Evolutionary conservation across 176 grass and related monocot species (phyloP), one percentile per base, ranked within the genome.

Genomic region (Urochloa ruziziensis): DNA sequence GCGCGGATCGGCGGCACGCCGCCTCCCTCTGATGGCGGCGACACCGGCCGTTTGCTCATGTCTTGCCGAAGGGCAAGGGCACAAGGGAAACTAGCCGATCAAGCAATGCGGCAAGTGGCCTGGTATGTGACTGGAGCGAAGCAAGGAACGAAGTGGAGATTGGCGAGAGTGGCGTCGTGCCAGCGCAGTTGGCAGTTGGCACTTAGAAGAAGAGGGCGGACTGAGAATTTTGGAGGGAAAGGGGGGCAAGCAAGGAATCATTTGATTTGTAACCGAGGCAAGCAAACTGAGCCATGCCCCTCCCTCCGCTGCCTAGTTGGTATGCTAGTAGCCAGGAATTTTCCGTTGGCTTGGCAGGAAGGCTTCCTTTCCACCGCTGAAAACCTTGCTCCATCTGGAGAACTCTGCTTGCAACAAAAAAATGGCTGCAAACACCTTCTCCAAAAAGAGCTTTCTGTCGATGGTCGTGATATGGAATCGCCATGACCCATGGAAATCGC

Each of bases 231-330:
- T 85, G 63, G 46, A 78, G 77, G 77, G 58, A 77, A 85, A 71
- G 54, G n/a, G 70, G 23, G 47, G 46, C 51, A 85, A 91, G 90
- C 77, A 91, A 91, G 89, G 89, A 84, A 91, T 91, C 84, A 0
- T 83, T 78, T 35, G 75, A 83, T 90, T 60, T 87, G 68, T 87
- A 44, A 87, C 80, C 40, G 7, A 42, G 52, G 11, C 84, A 90
- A 90, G 89, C 89, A 90, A 90, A 87, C 80, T 48, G 51, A 46
- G 49, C 58, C 73, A 73, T 73, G 62, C 34, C 13, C 5, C 19
- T 43, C 12, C 12, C 33, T 67, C 16, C 56, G 18, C 64, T 68
- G 10, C 68, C 21, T 32, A 32, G 27, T 73, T 75, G 21, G 2
- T 57, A 64, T 2, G 4, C 25, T 15, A 23, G 58, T 67, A 25